Percentiles rank a stretch among this genome's conserved stretches.
Conservation (phyloP, 768 basidiomycete species). For the Inosperma sp. region DNA sequence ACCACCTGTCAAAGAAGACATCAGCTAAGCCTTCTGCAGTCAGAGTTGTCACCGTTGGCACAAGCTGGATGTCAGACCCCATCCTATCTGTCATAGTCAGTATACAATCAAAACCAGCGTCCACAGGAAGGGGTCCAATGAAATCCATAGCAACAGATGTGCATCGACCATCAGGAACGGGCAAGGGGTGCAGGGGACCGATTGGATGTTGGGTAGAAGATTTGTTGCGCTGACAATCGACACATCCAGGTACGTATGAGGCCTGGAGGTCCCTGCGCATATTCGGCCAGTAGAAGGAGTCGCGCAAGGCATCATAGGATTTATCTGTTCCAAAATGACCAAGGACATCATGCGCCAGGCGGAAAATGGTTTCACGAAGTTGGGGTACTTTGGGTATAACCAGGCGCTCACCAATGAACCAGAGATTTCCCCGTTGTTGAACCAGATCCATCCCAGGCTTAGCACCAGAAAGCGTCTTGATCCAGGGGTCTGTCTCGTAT, state of each 20-base stretch:
- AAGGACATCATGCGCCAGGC: not conserved
- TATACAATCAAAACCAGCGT: constrained; percentile 23
- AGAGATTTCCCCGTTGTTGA: constrained; percentile 14
- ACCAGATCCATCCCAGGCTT: constrained; percentile 3
- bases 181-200: constrained; percentile 24
- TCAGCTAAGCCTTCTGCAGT: constrained; percentile 16
- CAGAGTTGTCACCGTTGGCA: constrained; percentile 4
- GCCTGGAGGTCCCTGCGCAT: constrained; percentile 30
- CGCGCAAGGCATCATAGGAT: constrained; percentile 7
- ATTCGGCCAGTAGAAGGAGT: constrained; percentile 31
- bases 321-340: not conserved
- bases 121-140: constrained; percentile 28
- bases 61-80: constrained; percentile 10
- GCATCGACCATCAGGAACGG: constrained; percentile 9
- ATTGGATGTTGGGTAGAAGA: constrained; percentile 15
- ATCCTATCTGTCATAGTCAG: constrained; percentile 24
- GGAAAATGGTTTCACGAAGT: constrained; percentile 8
- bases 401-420: constrained; percentile 20
- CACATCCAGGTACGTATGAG: constrained; percentile 30
- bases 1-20: constrained; percentile 22
- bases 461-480: not conserved
- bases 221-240: constrained; percentile 36
- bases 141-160: constrained; percentile 26
- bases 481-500: constrained; percentile 10
- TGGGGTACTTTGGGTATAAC: constrained; percentile 21